Base-by-base conservation (phyloP, 2,329 filamentous ascomycete species). In the Pestalotiopsis fici region DNA sequence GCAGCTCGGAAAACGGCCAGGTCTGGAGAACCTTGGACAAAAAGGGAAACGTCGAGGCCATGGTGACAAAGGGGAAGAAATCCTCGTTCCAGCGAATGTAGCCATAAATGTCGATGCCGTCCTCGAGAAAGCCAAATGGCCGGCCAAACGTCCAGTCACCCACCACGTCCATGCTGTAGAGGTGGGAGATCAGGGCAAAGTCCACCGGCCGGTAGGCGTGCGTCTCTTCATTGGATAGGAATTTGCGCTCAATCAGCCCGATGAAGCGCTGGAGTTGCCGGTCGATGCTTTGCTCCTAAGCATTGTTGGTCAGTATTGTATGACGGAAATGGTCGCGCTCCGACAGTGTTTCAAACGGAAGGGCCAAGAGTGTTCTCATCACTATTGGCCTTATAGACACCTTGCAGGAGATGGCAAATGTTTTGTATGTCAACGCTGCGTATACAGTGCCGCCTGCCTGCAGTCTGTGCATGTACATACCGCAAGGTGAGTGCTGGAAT, bases 111-210 rank as follows among this genome's bases (percentile, higher is more conserved):
- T 80, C 76, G 7, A 69, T 68, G 2, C 74, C 77, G 5, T 73
- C 68, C 13, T 79, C 75, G 4, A 80, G 67, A 63, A 79, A 80
- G 12, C 78, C 77, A 55, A 80, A 77, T 43, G 69, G 68, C 65
- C 74, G 72, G 7, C 74, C 75, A 61, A 78, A 79, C 2, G 76
- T 78, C 59, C 76, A 72, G 64, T 79, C 76, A 4, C 78, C 78
- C 12, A 80, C 67, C 15, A 79, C 71, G 68, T 79, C 78, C 37
- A 78, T 78, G n/a, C 76, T 74, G 28, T 76, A 73, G 67, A 76
- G 82, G 65, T 78, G 82, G 65, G 83, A 79, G 77, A 78, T 82
- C 28, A 76, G 65, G 35, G 80, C 77, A 15, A 84, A 79, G 21
- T 80, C 73, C n/a, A 81, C 68, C 3, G 74, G 72, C 25, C 67